A percentile compares a stretch with the other conserved stretches of the same genome.
These are phyloP conservation scores for Paraphaeosphaeria sporulosa DNA, from an alignment of 2,329 filamentous ascomycete genomes.

Conservation along the genomic window DNA sequence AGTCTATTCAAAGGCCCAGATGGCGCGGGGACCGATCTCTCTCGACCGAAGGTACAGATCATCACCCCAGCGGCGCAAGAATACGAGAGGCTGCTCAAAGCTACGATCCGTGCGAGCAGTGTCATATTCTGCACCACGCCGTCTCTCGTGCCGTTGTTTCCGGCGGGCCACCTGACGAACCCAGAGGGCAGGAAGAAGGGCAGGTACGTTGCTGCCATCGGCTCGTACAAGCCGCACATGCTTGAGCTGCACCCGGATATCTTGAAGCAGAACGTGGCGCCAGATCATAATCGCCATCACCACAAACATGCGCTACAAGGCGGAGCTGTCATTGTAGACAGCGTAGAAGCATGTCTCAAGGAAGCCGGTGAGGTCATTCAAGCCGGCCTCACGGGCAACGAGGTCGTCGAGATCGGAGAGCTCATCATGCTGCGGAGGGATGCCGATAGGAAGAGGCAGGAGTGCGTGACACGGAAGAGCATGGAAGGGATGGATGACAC, in stretches of 20 bases:
- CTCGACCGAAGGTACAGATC: slow-evolving; percentile 68
- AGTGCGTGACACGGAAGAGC: slow-evolving; percentile 41
- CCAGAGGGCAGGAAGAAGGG: slow-evolving; percentile 74
- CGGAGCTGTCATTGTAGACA: slow-evolving; percentile 69
- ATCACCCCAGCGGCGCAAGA: slow-evolving; percentile 76
- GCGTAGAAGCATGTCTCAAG: slow-evolving; percentile 77
- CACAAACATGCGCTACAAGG: slow-evolving; percentile 69
- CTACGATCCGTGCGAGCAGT: slow-evolving; percentile 75
- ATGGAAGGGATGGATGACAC: slow-evolving; percentile 66
- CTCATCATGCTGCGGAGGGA: slow-evolving; percentile 70
- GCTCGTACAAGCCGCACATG: slow-evolving; percentile 77
- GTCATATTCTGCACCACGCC: slow-evolving; percentile 92
- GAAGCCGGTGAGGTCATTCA: slow-evolving; percentile 89
- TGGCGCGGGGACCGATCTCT: slow-evolving; percentile 28
- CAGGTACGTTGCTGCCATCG: slow-evolving; percentile 75
- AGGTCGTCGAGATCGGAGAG: slow-evolving; percentile 89
- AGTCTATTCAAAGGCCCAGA: slow-evolving; percentile 62
- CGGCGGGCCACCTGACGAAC: slow-evolving; percentile 73
- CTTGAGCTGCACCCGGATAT: slow-evolving; percentile 82
- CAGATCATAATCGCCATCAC: slow-evolving; percentile 65
- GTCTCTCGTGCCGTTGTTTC: slow-evolving; percentile 76
- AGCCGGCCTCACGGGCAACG: slow-evolving; percentile 73
- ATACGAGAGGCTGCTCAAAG: slow-evolving; percentile 71
- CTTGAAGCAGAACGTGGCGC: slow-evolving; percentile 68
- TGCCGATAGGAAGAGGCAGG: slow-evolving; percentile 48